Conservation (phyloP, 768 basidiomycete species). For the Aureoboletus auriporus region DNA sequence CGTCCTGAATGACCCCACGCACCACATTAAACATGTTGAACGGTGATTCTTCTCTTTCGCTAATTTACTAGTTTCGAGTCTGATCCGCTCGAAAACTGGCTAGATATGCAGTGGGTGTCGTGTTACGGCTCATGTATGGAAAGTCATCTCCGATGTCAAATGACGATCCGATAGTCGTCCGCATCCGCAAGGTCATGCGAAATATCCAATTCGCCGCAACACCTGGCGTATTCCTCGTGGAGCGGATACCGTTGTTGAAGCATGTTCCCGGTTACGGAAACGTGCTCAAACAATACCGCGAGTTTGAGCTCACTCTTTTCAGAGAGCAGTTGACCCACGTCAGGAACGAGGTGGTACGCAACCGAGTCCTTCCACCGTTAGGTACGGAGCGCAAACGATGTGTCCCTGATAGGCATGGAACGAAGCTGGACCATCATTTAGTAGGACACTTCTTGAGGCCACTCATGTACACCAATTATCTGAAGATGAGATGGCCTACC, state of each 20-base stretch:
- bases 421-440: slow-evolving; percentile 35
- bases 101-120: slow-evolving; percentile 21
- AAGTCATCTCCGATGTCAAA: slow-evolving; percentile 20
- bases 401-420: slow-evolving; percentile 4
- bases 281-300: slow-evolving; percentile 28
- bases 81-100: not conserved
- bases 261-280: slow-evolving; percentile 48
- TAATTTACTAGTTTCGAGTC: not conserved
- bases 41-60: slow-evolving; percentile 3
- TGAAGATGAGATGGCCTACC: slow-evolving; percentile 50
- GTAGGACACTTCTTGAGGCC: slow-evolving; percentile 47
- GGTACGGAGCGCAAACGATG: not conserved
- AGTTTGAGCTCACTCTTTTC: slow-evolving; percentile 48
- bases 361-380: not conserved
- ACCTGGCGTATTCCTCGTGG: slow-evolving; percentile 51
- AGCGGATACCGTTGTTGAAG: slow-evolving; percentile 44
- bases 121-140: slow-evolving; percentile 24
- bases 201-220: slow-evolving; percentile 27
- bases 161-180: slow-evolving; percentile 10
- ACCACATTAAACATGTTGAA: slow-evolving; percentile 8
- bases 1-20: slow-evolving; percentile 13
- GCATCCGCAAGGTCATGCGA: slow-evolving; percentile 15
- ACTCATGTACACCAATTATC: slow-evolving; percentile 45
- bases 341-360: slow-evolving; percentile 1
- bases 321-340: slow-evolving; percentile 32